Percentiles rank a stretch among this genome's conserved stretches.
phyloP scores from a whole-genome alignment of 345 rosid species.

The Citrus mangshanensis region DNA sequence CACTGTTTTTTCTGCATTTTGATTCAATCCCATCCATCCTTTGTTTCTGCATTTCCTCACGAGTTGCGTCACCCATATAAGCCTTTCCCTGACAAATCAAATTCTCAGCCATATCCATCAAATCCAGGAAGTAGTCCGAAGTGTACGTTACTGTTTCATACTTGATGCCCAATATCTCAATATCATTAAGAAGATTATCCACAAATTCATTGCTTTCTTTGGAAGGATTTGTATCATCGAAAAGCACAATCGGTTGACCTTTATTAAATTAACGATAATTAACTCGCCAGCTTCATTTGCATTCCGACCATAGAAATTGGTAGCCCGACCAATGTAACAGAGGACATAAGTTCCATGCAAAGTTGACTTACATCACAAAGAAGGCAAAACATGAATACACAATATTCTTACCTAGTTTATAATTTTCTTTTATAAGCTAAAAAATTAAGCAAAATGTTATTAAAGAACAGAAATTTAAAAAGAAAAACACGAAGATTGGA shows the following conservation, averaged over 20 bases:
- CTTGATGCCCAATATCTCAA: conserved; percentile 77
- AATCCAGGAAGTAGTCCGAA: conserved; percentile 73
- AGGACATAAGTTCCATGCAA: conserved; percentile 52
- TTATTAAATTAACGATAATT: neutral
- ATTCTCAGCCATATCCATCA: conserved; percentile 84
- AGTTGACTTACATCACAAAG: conserved; percentile 35
- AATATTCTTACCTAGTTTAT: neutral
- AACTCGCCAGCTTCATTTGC: conserved; percentile 27
- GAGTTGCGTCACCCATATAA: conserved; percentile 85
- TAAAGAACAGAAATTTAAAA: neutral
- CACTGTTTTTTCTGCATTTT: conserved; percentile 57
- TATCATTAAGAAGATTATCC: conserved; percentile 65
- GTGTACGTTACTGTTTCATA: conserved; percentile 74
- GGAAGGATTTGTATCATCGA: conserved; percentile 96
- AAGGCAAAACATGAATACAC: neutral
- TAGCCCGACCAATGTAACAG: conserved; percentile 50
- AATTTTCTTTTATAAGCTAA: neutral
- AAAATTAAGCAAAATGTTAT: neutral
- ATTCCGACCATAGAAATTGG: neutral
- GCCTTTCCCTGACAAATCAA: conserved; percentile 78
- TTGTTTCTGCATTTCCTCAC: conserved; percentile 82
- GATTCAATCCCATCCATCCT: conserved; percentile 41
- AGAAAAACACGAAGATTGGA: neutral
- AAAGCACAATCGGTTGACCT: conserved; percentile 68
- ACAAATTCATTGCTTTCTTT: conserved; percentile 97